phyloP scores from a whole-genome alignment of 352 stramenopile species.

The Phytophthora tentaculata region DNA sequence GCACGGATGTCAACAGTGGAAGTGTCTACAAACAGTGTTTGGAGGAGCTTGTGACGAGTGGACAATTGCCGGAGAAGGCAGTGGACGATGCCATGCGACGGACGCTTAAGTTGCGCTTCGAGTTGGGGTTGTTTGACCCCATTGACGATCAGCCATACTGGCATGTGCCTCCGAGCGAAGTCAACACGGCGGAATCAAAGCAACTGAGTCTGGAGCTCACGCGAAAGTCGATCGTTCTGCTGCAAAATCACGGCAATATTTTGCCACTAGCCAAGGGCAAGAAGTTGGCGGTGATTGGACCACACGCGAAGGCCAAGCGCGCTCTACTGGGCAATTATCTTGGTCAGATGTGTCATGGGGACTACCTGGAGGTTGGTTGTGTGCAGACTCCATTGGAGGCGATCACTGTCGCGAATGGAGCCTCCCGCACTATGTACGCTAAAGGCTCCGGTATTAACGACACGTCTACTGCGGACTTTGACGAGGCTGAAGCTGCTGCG shows the following conservation, averaged over 20 bases:
- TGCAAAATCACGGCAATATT: conserved; percentile 88
- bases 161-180: conserved; percentile 66
- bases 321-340: conserved; percentile 89
- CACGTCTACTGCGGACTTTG: conserved; percentile 63
- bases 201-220: conserved; percentile 75
- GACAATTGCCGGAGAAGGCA: conserved; percentile 54
- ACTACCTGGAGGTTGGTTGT: conserved; percentile 70
- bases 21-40: conserved; percentile 85
- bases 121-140: conserved; percentile 92
- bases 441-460: conserved; percentile 68
- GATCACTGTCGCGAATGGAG: conserved; percentile 51
- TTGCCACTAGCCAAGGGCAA: conserved; percentile 70
- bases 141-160: conserved; percentile 86
- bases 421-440: conserved; percentile 44
- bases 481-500: conserved; percentile 47
- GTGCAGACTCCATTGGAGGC: conserved; percentile 78
- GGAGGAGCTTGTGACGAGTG: conserved; percentile 53
- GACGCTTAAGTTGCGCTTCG: conserved; percentile 89
- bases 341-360: conserved; percentile 82
- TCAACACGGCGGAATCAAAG: conserved; percentile 73
- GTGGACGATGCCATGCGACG: conserved; percentile 65
- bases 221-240: conserved; percentile 91
- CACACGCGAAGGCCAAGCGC: conserved; percentile 65
- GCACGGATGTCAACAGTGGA: conserved; percentile 90
- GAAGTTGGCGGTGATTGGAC: conserved; percentile 82